These are phyloP conservation scores for Cytospora leucostoma DNA, from an alignment of 2,329 filamentous ascomycete genomes.

Conservation along the genomic window DNA sequence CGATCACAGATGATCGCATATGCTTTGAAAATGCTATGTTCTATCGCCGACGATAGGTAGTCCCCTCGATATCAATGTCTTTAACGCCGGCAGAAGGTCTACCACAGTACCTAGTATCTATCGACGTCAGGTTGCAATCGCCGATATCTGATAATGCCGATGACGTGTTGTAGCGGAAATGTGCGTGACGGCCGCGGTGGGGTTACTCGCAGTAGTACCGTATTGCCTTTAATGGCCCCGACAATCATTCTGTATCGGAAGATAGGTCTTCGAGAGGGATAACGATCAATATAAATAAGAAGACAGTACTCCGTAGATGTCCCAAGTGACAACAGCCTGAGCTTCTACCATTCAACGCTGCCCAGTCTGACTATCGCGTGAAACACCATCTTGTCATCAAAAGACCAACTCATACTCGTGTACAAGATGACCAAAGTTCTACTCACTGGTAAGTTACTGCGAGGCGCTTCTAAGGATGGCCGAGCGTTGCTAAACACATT, in stretches of 20 bases:
- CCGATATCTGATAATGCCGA: conserved; percentile 18
- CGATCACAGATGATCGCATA: too few relatives aligned
- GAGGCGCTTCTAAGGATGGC: not conserved
- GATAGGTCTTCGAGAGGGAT: not conserved
- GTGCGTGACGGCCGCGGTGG: not conserved
- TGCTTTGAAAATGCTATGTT: too few relatives aligned
- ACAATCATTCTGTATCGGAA: not conserved
- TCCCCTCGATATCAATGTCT: not conserved
- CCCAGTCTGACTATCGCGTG: too few relatives aligned
- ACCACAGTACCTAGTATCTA: too few relatives aligned
- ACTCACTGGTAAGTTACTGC: conserved; percentile 44
- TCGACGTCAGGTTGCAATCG: conserved; percentile 5
- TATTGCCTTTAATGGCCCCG: not conserved
- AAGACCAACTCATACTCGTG: not conserved
- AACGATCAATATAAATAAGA: not conserved
- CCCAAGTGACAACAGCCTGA: not conserved
- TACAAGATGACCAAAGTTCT: conserved; percentile 49
- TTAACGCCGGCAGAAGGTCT: conserved; percentile 6
- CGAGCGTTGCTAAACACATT: not conserved
- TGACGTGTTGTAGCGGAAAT: conserved; percentile 9
- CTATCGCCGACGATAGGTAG: too few relatives aligned
- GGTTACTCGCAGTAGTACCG: not conserved
- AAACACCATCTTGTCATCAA: not conserved
- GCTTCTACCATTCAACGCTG: not conserved
- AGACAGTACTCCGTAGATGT: not conserved